These are phyloP conservation scores for Cyamopsis tetragonoloba DNA, from an alignment of 306 rosid genomes.

Conservation along the genomic window DNA sequence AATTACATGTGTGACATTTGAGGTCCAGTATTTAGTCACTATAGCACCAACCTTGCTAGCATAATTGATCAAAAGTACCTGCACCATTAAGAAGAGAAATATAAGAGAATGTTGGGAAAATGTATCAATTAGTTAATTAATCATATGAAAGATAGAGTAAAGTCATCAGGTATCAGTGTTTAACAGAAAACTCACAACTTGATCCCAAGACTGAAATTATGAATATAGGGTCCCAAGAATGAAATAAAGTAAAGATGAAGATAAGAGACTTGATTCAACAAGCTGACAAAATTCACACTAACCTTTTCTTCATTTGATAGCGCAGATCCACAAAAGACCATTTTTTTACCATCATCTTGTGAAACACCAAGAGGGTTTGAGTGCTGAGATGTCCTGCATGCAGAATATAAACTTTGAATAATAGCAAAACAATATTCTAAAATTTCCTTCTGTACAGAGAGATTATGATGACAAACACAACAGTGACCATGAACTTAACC, in stretches of 20 bases:
- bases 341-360: constrained; percentile 21
- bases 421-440: not conserved
- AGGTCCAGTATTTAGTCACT: constrained; percentile 72
- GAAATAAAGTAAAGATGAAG: not conserved
- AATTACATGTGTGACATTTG: constrained; percentile 75
- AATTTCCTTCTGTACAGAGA: not conserved
- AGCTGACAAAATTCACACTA: not conserved
- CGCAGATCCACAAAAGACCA: constrained; percentile 86
- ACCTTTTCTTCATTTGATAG: constrained; percentile 80
- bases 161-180: not conserved
- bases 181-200: not conserved
- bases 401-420: not conserved
- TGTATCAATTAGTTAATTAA: not conserved
- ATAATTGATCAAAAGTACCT: constrained; percentile 58
- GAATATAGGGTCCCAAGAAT: not conserved
- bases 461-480: not conserved
- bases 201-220: too few species aligned
- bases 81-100: constrained; percentile 21
- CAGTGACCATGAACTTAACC: not conserved
- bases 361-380: constrained; percentile 30
- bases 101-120: not conserved
- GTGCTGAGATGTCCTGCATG: constrained; percentile 42
- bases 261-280: not conserved
- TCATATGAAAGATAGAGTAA: not conserved
- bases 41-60: constrained; percentile 54